Percentiles rank a stretch among this genome's conserved stretches.
These are phyloP conservation scores for Taxillus chinensis DNA, from an alignment of 164 flowering plant species.

Conservation along the genomic window DNA sequence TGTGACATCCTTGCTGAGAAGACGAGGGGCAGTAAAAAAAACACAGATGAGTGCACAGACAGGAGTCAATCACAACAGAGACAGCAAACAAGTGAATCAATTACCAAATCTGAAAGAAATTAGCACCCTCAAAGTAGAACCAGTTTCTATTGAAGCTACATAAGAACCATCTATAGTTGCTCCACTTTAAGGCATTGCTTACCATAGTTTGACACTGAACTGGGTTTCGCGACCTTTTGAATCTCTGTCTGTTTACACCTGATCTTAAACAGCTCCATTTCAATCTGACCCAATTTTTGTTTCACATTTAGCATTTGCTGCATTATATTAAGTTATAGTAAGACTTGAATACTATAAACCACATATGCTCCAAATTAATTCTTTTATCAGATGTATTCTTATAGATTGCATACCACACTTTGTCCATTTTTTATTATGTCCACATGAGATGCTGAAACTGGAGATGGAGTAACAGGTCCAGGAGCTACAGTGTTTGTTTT, in stretches of 20 bases:
- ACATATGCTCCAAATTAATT: background rate
- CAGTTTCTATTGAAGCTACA: too few relatives aligned
- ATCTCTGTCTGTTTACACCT: slow-evolving; percentile 16
- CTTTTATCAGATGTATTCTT: slow-evolving; percentile 3
- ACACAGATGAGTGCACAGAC: too few relatives aligned
- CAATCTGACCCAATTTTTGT: slow-evolving; percentile 22
- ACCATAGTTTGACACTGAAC: slow-evolving; percentile 11
- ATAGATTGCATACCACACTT: slow-evolving; percentile 16
- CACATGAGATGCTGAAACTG: slow-evolving; percentile 7
- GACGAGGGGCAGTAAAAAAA: too few relatives aligned
- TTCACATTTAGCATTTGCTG: slow-evolving; percentile 31
- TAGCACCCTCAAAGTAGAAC: too few relatives aligned
- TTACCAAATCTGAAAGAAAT: too few relatives aligned
- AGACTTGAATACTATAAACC: background rate
- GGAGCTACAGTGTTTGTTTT: slow-evolving; percentile 5
- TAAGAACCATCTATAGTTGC: background rate
- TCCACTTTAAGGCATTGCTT: slow-evolving; percentile 1
- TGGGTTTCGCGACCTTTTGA: slow-evolving; percentile 12
- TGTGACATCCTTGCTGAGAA: background rate
- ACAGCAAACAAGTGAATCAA: background rate
- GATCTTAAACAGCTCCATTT: slow-evolving; percentile 25
- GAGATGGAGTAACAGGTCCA: slow-evolving; percentile 1
- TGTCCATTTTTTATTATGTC: slow-evolving; percentile 7
- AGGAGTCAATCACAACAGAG: too few relatives aligned
- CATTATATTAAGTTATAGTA: slow-evolving; percentile 7